These are phyloP conservation scores for Beauveria australis DNA, from an alignment of 2,329 filamentous ascomycete species.

Conservation along the genomic window DNA sequence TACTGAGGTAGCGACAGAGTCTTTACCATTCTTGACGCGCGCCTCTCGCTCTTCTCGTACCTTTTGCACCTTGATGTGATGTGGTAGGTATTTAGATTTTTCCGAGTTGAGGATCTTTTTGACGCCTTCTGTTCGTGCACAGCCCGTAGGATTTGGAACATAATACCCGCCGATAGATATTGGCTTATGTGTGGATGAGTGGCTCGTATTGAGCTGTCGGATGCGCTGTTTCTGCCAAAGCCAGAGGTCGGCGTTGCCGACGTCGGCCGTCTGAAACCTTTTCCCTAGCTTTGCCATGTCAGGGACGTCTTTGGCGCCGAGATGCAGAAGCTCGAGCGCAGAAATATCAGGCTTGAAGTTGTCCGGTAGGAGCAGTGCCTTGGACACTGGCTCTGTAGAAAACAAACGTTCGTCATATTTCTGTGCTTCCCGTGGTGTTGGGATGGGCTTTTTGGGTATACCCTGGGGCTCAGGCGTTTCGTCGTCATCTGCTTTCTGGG, in stretches of 20 bases:
- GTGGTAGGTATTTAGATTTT: constrained; percentile 95
- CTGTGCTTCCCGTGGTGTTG: constrained; percentile 23
- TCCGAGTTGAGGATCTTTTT: constrained; percentile 96
- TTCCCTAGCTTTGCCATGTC: constrained; percentile 40
- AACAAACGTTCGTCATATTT: constrained; percentile 39
- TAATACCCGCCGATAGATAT: constrained; percentile 59
- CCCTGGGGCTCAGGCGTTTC: constrained; percentile 1
- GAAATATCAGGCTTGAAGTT: constrained; percentile 38
- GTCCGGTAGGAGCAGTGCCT: constrained; percentile 37
- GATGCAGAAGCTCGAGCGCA: constrained; percentile 34
- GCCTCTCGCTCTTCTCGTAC: constrained; percentile 85
- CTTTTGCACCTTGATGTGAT: constrained; percentile 93
- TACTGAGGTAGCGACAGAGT: constrained; percentile 54
- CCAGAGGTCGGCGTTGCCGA: constrained; percentile 47
- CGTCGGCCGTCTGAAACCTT: constrained; percentile 34
- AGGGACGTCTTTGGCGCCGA: constrained; percentile 39
- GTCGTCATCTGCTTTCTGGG: constrained; percentile 45
- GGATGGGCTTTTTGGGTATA: constrained; percentile 21
- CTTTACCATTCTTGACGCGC: constrained; percentile 59
- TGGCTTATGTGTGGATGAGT: constrained; percentile 21
- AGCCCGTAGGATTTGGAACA: constrained; percentile 76
- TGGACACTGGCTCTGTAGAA: constrained; percentile 35
- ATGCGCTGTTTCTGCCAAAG: constrained; percentile 49
- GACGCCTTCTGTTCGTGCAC: constrained; percentile 83
- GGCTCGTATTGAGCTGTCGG: constrained; percentile 42